phyloP scores from a whole-genome alignment of 768 basidiomycete genomes.

The Ramaria rubella region DNA sequence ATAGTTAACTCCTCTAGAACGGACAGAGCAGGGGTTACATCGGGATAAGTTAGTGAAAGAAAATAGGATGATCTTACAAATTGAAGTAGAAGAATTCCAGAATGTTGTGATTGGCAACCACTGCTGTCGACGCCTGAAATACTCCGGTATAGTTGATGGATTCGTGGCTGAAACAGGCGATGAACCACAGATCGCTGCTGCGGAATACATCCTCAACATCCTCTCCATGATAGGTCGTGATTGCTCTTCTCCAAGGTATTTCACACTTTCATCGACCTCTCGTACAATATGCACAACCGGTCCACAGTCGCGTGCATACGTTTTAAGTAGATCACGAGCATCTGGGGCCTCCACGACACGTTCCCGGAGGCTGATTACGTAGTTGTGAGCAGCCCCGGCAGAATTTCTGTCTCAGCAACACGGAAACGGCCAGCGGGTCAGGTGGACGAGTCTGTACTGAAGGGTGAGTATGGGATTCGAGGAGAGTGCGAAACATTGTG shows the following conservation, averaged over 20 bases:
- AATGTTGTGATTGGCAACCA: neutral
- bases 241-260: constrained; percentile 70
- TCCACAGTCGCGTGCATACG: constrained; percentile 53
- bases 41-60: constrained; percentile 87
- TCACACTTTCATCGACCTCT: constrained; percentile 71
- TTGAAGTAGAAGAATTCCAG: constrained; percentile 12
- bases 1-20: constrained; percentile 65
- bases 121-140: neutral
- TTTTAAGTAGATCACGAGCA: constrained; percentile 65
- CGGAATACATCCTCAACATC: constrained; percentile 75
- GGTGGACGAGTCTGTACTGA: too few relatives aligned
- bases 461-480: too few relatives aligned
- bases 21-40: constrained; percentile 62
- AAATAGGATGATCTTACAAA: constrained; percentile 66
- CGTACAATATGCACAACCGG: constrained; percentile 83
- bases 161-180: constrained; percentile 72
- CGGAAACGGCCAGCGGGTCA: too few relatives aligned
- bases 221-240: constrained; percentile 84
- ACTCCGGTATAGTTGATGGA: constrained; percentile 68
- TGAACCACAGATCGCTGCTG: constrained; percentile 82
- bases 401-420: constrained; percentile 60
- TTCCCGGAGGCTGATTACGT: constrained; percentile 88
- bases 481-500: too few relatives aligned
- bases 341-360: constrained; percentile 85
- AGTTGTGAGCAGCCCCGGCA: constrained; percentile 57